Conservation (phyloP, 2,329 filamentous ascomycete genomes). For the Peltaster fructicola region DNA sequence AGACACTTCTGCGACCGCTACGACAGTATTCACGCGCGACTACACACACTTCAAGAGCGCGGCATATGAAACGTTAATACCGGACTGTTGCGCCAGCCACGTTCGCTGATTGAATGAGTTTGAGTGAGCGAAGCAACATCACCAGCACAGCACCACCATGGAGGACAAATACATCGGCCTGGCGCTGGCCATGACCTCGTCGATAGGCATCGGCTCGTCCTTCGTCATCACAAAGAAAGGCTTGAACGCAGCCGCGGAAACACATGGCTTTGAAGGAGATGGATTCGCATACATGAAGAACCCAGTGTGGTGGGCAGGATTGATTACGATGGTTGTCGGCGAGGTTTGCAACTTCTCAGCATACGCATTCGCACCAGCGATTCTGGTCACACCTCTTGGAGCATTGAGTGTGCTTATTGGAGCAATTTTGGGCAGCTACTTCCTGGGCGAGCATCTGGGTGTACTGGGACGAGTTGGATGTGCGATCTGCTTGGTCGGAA, state of each 20-base stretch:
- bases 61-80: no score
- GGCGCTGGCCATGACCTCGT: slow-evolving; percentile 56
- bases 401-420: slow-evolving; percentile 87
- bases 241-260: slow-evolving; percentile 74
- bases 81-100: no score
- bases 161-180: slow-evolving; percentile 54
- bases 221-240: slow-evolving; percentile 99
- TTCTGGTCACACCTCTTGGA: slow-evolving; percentile 86
- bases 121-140: no score
- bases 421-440: slow-evolving; percentile 86
- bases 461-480: slow-evolving; percentile 83
- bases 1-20: no score
- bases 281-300: slow-evolving; percentile 87
- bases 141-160: slow-evolving; percentile 5
- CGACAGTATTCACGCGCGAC: no score
- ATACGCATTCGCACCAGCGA: slow-evolving; percentile 96
- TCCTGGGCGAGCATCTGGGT: slow-evolving; percentile 79
- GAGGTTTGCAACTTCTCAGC: slow-evolving; percentile 96
- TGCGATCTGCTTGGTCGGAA: slow-evolving; percentile 88
- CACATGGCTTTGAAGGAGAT: slow-evolving; percentile 91
- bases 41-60: no score
- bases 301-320: slow-evolving; percentile 95
- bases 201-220: slow-evolving; percentile 54
- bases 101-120: no score
- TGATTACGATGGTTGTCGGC: slow-evolving; percentile 74